Evolutionary conservation across 2,329 filamentous ascomycete genomes (phyloP).

Genomic region (Basipetospora sp.): DNA sequence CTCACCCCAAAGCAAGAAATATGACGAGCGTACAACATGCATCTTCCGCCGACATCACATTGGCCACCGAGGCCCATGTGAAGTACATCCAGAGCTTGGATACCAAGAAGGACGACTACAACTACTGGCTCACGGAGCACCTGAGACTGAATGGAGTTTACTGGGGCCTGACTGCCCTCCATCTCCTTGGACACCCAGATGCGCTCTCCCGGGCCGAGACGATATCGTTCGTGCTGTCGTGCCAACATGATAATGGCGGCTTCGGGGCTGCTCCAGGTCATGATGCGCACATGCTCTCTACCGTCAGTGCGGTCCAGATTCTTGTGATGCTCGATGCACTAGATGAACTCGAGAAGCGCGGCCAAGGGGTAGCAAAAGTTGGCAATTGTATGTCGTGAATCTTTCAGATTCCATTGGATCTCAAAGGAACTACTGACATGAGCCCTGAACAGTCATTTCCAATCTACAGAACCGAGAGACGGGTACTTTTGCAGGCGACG

Average conservation of each 20-base stretch:
- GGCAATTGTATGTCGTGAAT: conserved; percentile 55
- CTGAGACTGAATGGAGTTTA: conserved; percentile 90
- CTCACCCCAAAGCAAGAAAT: background rate
- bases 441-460: conserved; percentile 49
- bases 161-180: conserved; percentile 82
- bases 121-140: conserved; percentile 97
- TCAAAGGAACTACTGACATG: conserved; percentile 4
- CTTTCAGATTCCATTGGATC: background rate
- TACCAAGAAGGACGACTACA: conserved; percentile 80
- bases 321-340: conserved; percentile 75
- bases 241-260: conserved; percentile 73
- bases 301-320: conserved; percentile 87
- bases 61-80: conserved; percentile 53
- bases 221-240: conserved; percentile 89
- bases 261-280: conserved; percentile 90
- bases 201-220: conserved; percentile 68
- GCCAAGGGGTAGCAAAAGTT: conserved; percentile 51
- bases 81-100: conserved; percentile 87
- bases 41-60: conserved; percentile 24
- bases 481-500: conserved; percentile 82
- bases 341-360: conserved; percentile 60
- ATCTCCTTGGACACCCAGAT: conserved; percentile 68
- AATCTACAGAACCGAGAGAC: conserved; percentile 63
- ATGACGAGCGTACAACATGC: conserved; percentile 2
- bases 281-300: conserved; percentile 92